These are phyloP conservation scores for Penicillium sclerotiorum DNA, from an alignment of 2,329 filamentous ascomycete species.

Conservation along the genomic window DNA sequence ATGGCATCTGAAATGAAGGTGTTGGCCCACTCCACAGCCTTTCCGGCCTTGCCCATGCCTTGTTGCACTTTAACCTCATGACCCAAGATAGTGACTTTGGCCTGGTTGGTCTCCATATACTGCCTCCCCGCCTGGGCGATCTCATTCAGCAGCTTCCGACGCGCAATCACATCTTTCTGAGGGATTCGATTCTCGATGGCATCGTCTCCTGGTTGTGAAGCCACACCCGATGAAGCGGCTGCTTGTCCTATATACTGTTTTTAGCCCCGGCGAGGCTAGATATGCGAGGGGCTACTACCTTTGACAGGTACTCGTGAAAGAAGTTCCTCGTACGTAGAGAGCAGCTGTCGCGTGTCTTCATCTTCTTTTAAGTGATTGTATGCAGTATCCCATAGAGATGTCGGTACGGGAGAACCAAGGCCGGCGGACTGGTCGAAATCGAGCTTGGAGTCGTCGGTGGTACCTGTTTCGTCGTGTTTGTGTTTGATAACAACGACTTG, in stretches of 20 bases:
- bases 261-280: neutral
- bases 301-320: neutral
- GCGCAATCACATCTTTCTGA: neutral
- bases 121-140: neutral
- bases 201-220: neutral
- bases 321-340: neutral
- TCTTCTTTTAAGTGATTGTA: neutral
- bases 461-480: neutral
- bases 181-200: neutral
- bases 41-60: neutral
- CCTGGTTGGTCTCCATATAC: neutral
- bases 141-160: neutral
- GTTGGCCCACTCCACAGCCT: neutral
- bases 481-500: neutral
- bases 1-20: neutral
- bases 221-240: neutral
- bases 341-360: neutral
- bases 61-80: neutral
- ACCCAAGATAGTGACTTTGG: neutral
- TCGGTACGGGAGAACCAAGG: too few species aligned
- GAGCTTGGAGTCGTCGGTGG: neutral
- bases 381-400: neutral
- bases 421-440: too few species aligned
- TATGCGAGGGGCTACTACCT: neutral
- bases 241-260: neutral